Conservation (phyloP, 2,329 filamentous ascomycete genomes). For the Huntiella savannae region DNA sequence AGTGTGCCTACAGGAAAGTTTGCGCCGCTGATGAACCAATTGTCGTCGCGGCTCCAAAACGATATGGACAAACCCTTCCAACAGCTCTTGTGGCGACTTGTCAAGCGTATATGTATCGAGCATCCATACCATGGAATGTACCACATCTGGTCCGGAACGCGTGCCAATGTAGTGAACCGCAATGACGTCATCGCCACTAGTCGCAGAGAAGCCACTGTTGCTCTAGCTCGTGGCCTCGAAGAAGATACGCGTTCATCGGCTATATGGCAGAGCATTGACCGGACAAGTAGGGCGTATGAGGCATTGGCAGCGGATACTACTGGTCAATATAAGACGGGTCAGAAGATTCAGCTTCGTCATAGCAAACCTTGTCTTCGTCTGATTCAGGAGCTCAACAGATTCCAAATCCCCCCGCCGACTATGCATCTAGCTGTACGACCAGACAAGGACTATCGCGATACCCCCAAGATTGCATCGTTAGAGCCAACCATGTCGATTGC, state of each 20-base stretch:
- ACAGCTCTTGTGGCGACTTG: slow-evolving; percentile 48
- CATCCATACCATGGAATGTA: slow-evolving; percentile 97
- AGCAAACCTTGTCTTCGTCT: slow-evolving; percentile 44
- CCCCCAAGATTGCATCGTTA: slow-evolving; percentile 58
- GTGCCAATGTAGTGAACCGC: slow-evolving; percentile 40
- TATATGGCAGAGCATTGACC: slow-evolving; percentile 55
- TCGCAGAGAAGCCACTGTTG: slow-evolving; percentile 53
- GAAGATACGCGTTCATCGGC: slow-evolving; percentile 25
- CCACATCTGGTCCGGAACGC: slow-evolving; percentile 73
- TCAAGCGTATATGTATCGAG: slow-evolving; percentile 70
- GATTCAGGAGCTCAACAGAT: slow-evolving; percentile 40
- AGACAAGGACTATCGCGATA: slow-evolving; percentile 53
- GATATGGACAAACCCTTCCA: slow-evolving; percentile 53
- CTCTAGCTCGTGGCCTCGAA: slow-evolving; percentile 42
- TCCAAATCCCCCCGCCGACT: slow-evolving; percentile 70
- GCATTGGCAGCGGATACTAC: slow-evolving; percentile 46
- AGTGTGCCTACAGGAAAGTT: slow-evolving; percentile 83
- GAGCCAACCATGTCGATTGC: slow-evolving; percentile 67
- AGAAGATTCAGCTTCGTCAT: slow-evolving; percentile 44
- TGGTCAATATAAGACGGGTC: slow-evolving; percentile 46
- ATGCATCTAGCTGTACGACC: slow-evolving; percentile 61
- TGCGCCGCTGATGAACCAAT: slow-evolving; percentile 80
- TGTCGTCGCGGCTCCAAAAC: slow-evolving; percentile 77
- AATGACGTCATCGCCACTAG: slow-evolving; percentile 59
- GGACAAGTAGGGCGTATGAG: slow-evolving; percentile 50